Percentiles rank a stretch among this genome's conserved stretches.
phyloP scores from a whole-genome alignment of 306 rosid genomes.

The Cucurbita pepo region DNA sequence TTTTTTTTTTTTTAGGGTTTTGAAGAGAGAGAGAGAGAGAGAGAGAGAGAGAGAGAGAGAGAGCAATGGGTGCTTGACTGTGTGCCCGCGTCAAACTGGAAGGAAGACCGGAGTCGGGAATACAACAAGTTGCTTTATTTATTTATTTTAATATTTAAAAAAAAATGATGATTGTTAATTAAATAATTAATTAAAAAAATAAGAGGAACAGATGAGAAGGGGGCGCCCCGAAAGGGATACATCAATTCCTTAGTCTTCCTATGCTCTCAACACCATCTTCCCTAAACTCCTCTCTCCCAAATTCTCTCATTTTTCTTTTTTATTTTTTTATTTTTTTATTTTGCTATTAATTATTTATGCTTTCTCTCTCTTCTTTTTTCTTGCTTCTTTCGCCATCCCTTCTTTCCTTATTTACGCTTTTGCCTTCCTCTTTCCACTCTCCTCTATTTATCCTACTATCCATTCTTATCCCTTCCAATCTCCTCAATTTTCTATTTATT shows the following conservation, averaged over 20 bases:
- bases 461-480: too few species aligned
- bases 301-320: not conserved
- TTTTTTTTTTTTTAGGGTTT: not conserved
- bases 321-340: not conserved
- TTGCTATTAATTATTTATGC: not conserved
- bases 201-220: not conserved
- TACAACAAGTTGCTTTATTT: not conserved
- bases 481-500: too few species aligned
- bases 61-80: not conserved
- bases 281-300: not conserved
- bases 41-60: not conserved
- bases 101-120: not conserved
- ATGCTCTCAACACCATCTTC: not conserved
- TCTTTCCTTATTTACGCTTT: not conserved
- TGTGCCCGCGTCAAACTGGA: not conserved
- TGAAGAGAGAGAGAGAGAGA: not conserved
- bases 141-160: not conserved
- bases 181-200: not conserved
- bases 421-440: not conserved
- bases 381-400: too few species aligned
- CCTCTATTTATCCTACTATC: not conserved
- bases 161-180: not conserved
- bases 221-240: slow-evolving; percentile 4
- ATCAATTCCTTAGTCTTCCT: not conserved
- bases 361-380: not conserved